These are phyloP conservation scores for Penicillium pulvis DNA, from an alignment of 495 filamentous ascomycete species.

Conservation along the genomic window DNA sequence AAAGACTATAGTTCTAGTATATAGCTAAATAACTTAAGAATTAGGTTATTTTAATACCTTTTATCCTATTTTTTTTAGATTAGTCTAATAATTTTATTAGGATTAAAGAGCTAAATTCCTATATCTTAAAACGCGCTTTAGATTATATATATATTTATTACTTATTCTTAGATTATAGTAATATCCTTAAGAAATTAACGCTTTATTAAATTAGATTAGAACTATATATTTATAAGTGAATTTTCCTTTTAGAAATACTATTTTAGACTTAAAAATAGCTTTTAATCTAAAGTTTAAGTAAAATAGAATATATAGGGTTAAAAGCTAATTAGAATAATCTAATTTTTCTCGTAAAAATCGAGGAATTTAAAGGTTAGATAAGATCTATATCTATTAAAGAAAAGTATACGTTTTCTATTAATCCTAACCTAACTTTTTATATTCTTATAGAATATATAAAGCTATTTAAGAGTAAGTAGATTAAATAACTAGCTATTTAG, in stretches of 20 bases:
- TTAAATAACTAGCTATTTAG: not conserved
- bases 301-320: not conserved
- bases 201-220: not conserved
- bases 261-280: not conserved
- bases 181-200: not conserved
- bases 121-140: not conserved
- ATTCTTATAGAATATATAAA: not conserved
- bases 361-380: not conserved
- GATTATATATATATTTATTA: not conserved
- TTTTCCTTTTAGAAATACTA: not conserved
- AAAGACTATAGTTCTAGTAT: not conserved
- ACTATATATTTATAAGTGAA: not conserved
- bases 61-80: not conserved
- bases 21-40: not conserved
- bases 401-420: not conserved
- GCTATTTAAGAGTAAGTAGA: not conserved
- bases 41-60: not conserved
- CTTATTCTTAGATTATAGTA: not conserved
- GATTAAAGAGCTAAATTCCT: not conserved
- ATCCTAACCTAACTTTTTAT: not conserved
- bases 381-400: not conserved
- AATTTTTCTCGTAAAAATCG: not conserved
- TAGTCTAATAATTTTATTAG: not conserved
- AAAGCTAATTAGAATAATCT: not conserved
- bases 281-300: slow-evolving; percentile 1